These are phyloP conservation scores for Tetrahymena malaccensis DNA, from an alignment of 73 alveolate species.

Conservation along the genomic window DNA sequence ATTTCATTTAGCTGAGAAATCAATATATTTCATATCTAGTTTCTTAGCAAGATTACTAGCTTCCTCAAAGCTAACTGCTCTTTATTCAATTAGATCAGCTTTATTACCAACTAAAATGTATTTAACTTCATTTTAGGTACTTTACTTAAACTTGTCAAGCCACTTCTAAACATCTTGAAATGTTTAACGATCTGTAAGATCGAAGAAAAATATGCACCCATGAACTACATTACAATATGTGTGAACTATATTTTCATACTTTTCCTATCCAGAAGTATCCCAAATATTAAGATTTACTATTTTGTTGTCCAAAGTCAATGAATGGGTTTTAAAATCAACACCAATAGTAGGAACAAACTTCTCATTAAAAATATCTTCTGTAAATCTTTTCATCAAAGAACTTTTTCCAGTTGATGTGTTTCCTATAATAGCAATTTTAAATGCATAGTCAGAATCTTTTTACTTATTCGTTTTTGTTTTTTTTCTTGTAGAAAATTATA, in stretches of 20 bases:
- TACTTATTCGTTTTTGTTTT: neutral
- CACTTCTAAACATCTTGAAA: neutral
- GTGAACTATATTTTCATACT: constrained; percentile 52
- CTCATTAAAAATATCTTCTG: constrained; percentile 44
- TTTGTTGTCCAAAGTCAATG: constrained; percentile 43
- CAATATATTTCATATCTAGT: constrained; percentile 13
- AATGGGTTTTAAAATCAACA: constrained; percentile 58
- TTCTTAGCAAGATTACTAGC: neutral
- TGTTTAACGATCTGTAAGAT: constrained; percentile 22
- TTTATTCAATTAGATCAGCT: neutral
- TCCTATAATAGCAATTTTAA: constrained; percentile 51
- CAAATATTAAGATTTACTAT: constrained; percentile 55
- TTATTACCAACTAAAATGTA: constrained; percentile 3
- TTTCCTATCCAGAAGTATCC: constrained; percentile 92
- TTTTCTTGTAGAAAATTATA: neutral
- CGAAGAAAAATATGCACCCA: constrained; percentile 42
- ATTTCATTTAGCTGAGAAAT: constrained; percentile 27
- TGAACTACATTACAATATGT: constrained; percentile 57
- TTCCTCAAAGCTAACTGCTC: constrained; percentile 20
- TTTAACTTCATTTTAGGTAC: neutral
- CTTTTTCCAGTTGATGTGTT: constrained; percentile 57
- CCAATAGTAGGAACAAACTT: constrained; percentile 69
- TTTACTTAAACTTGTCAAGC: neutral
- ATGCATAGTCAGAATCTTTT: constrained; percentile 7
- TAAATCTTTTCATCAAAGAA: constrained; percentile 47